These are phyloP conservation scores for Pleomassaria siparia DNA, from an alignment of 2,329 filamentous ascomycete genomes.

Conservation along the genomic window DNA sequence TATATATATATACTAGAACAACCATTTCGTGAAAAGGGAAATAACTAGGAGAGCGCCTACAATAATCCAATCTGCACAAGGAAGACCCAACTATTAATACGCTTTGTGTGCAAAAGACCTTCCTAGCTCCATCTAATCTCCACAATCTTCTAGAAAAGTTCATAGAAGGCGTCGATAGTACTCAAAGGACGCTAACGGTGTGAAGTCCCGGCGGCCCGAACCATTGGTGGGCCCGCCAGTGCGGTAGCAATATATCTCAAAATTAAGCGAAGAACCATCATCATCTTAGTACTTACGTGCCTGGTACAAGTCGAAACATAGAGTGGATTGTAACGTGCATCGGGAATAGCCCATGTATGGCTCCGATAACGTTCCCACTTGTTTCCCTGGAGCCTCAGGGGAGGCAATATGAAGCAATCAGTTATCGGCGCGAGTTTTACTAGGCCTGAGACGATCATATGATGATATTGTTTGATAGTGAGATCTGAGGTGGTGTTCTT, in stretches of 20 bases:
- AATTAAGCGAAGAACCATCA: conserved; percentile 5
- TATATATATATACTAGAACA: too few species aligned
- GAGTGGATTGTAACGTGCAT: not conserved
- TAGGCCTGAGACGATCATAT: not conserved
- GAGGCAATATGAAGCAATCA: not conserved
- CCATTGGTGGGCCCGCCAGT: not conserved
- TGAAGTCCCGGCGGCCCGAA: conserved; percentile 13
- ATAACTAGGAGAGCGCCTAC: too few species aligned
- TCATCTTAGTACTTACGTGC: too few species aligned
- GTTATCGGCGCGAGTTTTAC: not conserved
- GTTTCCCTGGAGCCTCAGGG: conserved; percentile 1
- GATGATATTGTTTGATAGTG: not conserved
- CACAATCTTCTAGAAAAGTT: conserved; percentile 7
- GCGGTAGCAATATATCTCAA: conserved; percentile 5
- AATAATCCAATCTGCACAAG: too few species aligned
- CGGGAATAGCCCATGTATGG: not conserved
- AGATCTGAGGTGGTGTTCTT: not conserved
- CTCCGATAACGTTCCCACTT: not conserved
- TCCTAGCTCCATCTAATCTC: not conserved
- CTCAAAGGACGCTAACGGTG: not conserved
- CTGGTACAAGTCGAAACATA: too few species aligned
- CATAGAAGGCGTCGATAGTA: conserved; percentile 6
- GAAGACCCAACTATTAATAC: too few species aligned
- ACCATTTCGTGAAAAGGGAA: too few species aligned
- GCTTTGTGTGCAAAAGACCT: too few species aligned